Conservation (phyloP, 2,329 filamentous ascomycete species). For the Fusarium burgessii region DNA sequence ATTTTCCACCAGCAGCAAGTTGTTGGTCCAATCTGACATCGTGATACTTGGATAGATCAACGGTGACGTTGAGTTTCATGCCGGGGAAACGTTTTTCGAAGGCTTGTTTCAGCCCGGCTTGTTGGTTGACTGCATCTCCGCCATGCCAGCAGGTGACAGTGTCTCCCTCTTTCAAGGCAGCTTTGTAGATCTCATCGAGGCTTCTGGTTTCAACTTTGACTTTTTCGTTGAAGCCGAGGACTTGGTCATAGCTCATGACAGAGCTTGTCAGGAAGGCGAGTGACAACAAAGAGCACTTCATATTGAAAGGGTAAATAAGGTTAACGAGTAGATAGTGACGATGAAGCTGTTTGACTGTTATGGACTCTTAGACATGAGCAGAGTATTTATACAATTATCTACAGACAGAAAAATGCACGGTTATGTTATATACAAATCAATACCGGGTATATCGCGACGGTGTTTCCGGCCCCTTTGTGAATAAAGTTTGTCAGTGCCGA, state of each 20-base stretch:
- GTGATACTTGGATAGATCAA: slow-evolving; percentile 68
- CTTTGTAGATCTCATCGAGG: slow-evolving; percentile 62
- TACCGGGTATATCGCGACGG: not conserved
- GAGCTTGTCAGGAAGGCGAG: slow-evolving; percentile 19
- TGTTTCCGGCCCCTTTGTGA: not conserved
- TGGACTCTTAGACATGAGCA: no score
- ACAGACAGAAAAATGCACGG: no score
- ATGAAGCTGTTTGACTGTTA: not conserved
- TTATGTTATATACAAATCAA: not conserved
- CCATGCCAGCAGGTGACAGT: slow-evolving; percentile 62
- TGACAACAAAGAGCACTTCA: slow-evolving; percentile 18
- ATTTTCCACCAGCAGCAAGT: slow-evolving; percentile 50
- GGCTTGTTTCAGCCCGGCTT: slow-evolving; percentile 54
- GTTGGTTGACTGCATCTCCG: slow-evolving; percentile 59
- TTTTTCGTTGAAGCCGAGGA: slow-evolving; percentile 33
- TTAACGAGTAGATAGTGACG: not conserved
- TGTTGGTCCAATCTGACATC: slow-evolving; percentile 60
- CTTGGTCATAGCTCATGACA: slow-evolving; percentile 36
- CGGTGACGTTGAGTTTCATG: slow-evolving; percentile 64
- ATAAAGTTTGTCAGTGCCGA: not conserved
- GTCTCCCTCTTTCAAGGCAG: slow-evolving; percentile 61
- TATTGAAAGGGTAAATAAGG: not conserved
- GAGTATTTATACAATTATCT: not conserved
- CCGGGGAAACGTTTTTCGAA: slow-evolving; percentile 62
- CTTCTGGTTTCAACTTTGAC: slow-evolving; percentile 56